Evolutionary conservation across 768 basidiomycete species (phyloP), one percentile per base, ranked within the genome.

Genomic region (Boletales sp.): DNA sequence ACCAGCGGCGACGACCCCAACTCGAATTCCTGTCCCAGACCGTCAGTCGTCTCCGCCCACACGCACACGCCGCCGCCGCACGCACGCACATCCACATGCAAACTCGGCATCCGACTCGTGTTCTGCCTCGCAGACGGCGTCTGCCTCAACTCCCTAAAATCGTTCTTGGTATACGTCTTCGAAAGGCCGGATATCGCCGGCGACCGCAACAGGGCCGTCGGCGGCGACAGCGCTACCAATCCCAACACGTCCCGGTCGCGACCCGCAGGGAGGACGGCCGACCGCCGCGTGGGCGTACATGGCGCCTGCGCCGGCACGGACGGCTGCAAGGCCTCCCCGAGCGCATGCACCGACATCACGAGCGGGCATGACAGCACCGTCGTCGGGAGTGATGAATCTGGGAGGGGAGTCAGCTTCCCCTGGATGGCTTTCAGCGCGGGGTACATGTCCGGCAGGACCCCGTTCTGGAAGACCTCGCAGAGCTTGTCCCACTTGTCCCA

Each of bases 21-120:
- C 48, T 71, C 70, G 54, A 70, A 70, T 48, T 71, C 68, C 70
- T 71, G 50, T 41, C 28, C 40, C n/a, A 2, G 9, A 10, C 21
- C 21, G 21, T 21, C 21, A 21, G 4, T 21, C 21, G 21, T 21
- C 21, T 21, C 21, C 2, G 2, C 8, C 11, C 9, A 34, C 9
- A 10, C 33, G 10, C 33, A 11, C 25, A 12, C 8, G 28, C 34
- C 17, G 21, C 21, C 44, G 3, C 5, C 5, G 9, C 4, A 25
- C 14, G 8, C 18, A 76, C 82, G 66, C 69, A 84, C 82, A 63
- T 84, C 82, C 47, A 84, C 90, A 68, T 93, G 90, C 74, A 83
- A 84, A 67, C 90, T 92, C 10, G 90, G 90, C 40, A 92, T 73
- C 59, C 90, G 75, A 68, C 90, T 92, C 48, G 89, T 92, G 60